Evolutionary conservation across 139 green algal genomes (phyloP).

Genomic region (Tetradesmus lagerheimii): DNA sequence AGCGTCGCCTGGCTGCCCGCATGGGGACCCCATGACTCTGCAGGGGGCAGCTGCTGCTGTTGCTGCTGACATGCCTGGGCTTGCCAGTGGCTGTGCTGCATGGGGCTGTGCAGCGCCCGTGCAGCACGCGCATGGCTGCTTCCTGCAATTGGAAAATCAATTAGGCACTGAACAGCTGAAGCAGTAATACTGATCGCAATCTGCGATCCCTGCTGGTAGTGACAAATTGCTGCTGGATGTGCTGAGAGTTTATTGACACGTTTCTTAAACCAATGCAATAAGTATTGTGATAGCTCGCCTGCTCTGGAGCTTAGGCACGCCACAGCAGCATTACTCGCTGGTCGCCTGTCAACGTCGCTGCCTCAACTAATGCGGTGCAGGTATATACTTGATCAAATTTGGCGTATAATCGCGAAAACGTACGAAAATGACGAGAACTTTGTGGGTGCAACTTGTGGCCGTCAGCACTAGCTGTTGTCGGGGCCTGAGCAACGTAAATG

Average conservation of each 20-base stretch:
- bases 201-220: neutral
- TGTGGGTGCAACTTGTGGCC: neutral
- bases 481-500: neutral
- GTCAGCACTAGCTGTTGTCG: neutral
- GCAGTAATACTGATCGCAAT: neutral
- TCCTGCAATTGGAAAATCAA: neutral
- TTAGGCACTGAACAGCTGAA: neutral
- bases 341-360: neutral
- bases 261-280: no score
- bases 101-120: neutral
- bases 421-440: neutral
- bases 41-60: neutral
- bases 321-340: neutral
- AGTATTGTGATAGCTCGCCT: neutral
- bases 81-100: neutral
- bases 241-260: no score
- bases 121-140: neutral
- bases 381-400: no score
- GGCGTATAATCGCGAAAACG: neutral
- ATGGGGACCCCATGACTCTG: neutral
- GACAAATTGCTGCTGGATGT: neutral
- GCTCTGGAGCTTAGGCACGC: neutral
- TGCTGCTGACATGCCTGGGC: conserved; percentile 6
- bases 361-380: no score
- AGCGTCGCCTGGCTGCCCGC: neutral